Evolutionary conservation across 2,329 filamentous ascomycete species (phyloP), one percentile per base, ranked within the genome.

Genomic region (Colletotrichum nymphaeae): DNA sequence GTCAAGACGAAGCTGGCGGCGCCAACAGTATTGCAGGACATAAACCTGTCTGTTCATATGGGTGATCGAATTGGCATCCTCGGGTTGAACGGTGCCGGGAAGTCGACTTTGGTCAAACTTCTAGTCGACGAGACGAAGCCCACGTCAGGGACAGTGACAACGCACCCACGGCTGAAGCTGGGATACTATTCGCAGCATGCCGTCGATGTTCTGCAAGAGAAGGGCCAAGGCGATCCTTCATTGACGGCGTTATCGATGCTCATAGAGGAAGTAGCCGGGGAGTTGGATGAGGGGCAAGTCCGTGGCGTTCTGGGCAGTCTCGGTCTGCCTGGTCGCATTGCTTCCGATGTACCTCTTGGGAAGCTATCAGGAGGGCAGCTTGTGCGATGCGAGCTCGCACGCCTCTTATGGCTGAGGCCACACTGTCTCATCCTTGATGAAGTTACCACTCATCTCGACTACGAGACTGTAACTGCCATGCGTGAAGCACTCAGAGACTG

Each of bases 371-470:
- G 94, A 53, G 95, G 94, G 0, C 95, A 97, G 81, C 88, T 94
- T 26, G 93, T 93, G 62, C 84, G 88, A 22, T 85, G 85, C 66
- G 91, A 92, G 73, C 84, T 96, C 63, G 93, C 93, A 1, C 88
- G 90, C 60, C 82, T 95, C n/a, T 83, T 96, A 46, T 92, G 91
- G 87, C 85, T 84, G 53, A 86, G 89, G 4, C 93, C 93, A 24
- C 93, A 95, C 76, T 88, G 94, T 69, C 86, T 96, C 2, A 87
- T 96, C 6, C 87, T 96, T 8, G 94, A 96, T 79, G 95, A 95
- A 80, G 92, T 95, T 28, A 97, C 94, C 7, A 96, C 94, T 1
- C 95, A 97, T 84, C 86, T 97, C 53, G 95, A 97, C 80, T 94
- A 93, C 74, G 91, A 97, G 82, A 96, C 93, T 0, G 93, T 96